Evolutionary conservation across 192 early-diverging fungal genomes (phyloP).

Genomic region (Backusella liffmaniae): DNA sequence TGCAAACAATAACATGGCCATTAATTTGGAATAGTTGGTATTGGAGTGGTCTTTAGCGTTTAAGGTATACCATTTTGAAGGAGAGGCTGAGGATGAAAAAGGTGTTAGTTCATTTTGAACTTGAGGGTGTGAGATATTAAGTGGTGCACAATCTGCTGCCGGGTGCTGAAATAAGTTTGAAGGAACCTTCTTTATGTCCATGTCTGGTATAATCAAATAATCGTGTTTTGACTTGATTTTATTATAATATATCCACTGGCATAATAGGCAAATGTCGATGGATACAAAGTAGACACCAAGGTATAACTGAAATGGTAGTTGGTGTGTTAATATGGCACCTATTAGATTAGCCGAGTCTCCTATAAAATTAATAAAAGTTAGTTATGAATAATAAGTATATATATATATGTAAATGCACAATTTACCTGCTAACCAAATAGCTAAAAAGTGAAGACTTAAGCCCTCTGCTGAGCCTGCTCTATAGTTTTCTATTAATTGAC

Average conservation of each 20-base stretch:
- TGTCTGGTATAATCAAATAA: constrained; percentile 3
- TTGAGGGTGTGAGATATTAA: constrained; percentile 8
- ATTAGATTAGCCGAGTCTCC: constrained; percentile 73
- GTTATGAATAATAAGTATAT: not conserved
- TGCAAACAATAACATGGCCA: constrained; percentile 9
- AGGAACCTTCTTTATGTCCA: constrained; percentile 3
- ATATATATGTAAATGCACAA: not conserved
- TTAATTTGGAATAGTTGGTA: not conserved
- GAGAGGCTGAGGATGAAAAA: constrained; percentile 33
- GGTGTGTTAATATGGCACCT: constrained; percentile 71
- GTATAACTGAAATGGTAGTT: constrained; percentile 65
- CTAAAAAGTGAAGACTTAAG: constrained; percentile 56
- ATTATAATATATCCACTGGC: constrained; percentile 32
- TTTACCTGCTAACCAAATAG: constrained; percentile 64
- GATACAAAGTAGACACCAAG: constrained; percentile 22
- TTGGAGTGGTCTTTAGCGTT: not conserved
- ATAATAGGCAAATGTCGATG: constrained; percentile 24
- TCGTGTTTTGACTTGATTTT: constrained; percentile 6
- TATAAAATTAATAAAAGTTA: constrained; percentile 17
- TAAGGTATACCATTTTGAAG: constrained; percentile 34
- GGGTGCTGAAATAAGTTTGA: constrained; percentile 26
- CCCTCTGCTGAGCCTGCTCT: constrained; percentile 44
- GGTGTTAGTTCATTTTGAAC: constrained; percentile 24
- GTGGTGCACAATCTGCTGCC: constrained; percentile 17
- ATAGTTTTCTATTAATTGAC: constrained; percentile 56